A percentile compares a stretch with the other conserved stretches of the same genome.
These are phyloP conservation scores for sweet orange (Citrus sinensis) DNA, from an alignment of 345 rosid genomes.

Conservation along the genomic window DVS_A1.0 CM039168.1:757501-758000, in stretches of 20 bases:
- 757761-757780: no score
- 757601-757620: no score
- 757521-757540: constrained; percentile 45
- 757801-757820: no score
- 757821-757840: constrained; percentile 4
- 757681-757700: no score
- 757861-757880: constrained; percentile 76
- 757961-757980: constrained; percentile 55
- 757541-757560: constrained; percentile 78
- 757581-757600: constrained; percentile 45
- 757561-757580: constrained; percentile 49
- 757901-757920: constrained; percentile 53
- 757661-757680: no score
- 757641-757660: no score
- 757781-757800: no score
- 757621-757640: no score
- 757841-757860: constrained; percentile 62
- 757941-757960: constrained; percentile 33
- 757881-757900: constrained; percentile 51
- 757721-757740: no score
- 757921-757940: constrained; percentile 71
- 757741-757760: no score
- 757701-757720: no score
- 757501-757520: constrained; percentile 16
- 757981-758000: background rate